phyloP scores from a whole-genome alignment of 441 rosid genomes.

The Erodium trifolium region DNA sequence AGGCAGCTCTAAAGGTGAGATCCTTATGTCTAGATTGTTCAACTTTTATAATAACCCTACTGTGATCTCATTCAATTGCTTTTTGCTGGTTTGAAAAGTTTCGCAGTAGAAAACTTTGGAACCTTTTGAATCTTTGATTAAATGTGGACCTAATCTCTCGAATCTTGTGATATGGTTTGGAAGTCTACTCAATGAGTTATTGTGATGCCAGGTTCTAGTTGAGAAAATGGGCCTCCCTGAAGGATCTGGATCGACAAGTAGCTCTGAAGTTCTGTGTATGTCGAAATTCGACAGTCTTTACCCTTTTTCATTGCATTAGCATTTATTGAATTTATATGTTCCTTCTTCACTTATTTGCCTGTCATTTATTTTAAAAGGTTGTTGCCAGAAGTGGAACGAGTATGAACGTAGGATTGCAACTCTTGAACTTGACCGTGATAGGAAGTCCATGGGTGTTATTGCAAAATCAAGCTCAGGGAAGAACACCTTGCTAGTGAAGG shows the following conservation, averaged over 20 bases:
- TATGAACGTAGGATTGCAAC: constrained; percentile 74
- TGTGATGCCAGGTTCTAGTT: constrained; percentile 53
- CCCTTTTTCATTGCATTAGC: constrained; percentile 2
- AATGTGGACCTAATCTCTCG: no score
- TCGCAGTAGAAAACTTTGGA: not conserved
- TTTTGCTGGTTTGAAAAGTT: not conserved
- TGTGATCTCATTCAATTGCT: not conserved
- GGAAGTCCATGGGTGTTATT: constrained; percentile 98
- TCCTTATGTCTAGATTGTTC: not conserved
- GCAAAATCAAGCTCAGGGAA: constrained; percentile 61
- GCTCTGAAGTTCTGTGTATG: constrained; percentile 46
- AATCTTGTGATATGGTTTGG: not conserved
- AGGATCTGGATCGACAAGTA: constrained; percentile 22
- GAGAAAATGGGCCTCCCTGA: constrained; percentile 88
- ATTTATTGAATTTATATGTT: constrained; percentile 5
- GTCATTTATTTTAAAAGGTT: constrained; percentile 35
- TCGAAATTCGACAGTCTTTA: constrained; percentile 3
- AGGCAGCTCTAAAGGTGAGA: constrained; percentile 39
- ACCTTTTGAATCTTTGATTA: no score
- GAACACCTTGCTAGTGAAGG: constrained; percentile 84
- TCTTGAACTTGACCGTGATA: constrained; percentile 83
- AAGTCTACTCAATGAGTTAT: not conserved
- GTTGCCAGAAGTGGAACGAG: constrained; percentile 61
- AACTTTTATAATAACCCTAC: not conserved
- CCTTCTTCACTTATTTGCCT: not conserved